These are phyloP conservation scores for Discostella pseudostelligera DNA, from an alignment of 108 stramenopile species.

Conservation along the genomic window DNA sequence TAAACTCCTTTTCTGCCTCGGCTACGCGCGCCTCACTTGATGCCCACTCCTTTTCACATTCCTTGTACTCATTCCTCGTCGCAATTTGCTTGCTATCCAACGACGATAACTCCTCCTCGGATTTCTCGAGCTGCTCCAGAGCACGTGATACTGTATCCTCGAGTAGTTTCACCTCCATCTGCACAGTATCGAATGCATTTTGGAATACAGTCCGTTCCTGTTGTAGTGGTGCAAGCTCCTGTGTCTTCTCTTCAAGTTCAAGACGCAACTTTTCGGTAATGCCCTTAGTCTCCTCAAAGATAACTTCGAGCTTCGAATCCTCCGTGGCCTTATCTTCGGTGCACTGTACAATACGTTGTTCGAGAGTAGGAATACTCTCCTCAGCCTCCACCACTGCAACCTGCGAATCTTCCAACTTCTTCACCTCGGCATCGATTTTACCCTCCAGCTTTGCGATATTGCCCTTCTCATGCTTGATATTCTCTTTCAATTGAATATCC, in stretches of 20 bases:
- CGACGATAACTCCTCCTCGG: constrained; percentile 73
- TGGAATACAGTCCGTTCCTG: constrained; percentile 80
- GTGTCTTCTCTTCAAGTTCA: constrained; percentile 85
- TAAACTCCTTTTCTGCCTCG: constrained; percentile 56
- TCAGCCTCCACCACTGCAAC: constrained; percentile 56
- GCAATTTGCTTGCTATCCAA: constrained; percentile 57
- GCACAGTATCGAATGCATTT: constrained; percentile 76
- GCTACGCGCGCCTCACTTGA: constrained; percentile 52
- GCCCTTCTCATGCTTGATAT: constrained; percentile 83
- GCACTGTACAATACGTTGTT: constrained; percentile 54
- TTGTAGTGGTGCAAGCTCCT: constrained; percentile 78
- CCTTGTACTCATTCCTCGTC: constrained; percentile 53
- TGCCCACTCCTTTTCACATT: constrained; percentile 48
- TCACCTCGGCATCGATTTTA: constrained; percentile 62
- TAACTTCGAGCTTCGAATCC: constrained; percentile 72
- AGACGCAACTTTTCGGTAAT: constrained; percentile 80
- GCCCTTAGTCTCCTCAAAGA: constrained; percentile 74
- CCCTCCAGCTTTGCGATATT: constrained; percentile 75
- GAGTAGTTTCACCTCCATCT: constrained; percentile 81
- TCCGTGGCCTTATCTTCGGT: constrained; percentile 52
- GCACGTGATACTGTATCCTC: constrained; percentile 73
- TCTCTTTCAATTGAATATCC: constrained; percentile 93
- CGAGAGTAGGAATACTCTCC: constrained; percentile 67
- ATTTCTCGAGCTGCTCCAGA: constrained; percentile 66
- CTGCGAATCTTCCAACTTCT: constrained; percentile 57